Base-by-base conservation (phyloP, 31 red algal species). In the Asparagopsis taxiformis region DNA sequence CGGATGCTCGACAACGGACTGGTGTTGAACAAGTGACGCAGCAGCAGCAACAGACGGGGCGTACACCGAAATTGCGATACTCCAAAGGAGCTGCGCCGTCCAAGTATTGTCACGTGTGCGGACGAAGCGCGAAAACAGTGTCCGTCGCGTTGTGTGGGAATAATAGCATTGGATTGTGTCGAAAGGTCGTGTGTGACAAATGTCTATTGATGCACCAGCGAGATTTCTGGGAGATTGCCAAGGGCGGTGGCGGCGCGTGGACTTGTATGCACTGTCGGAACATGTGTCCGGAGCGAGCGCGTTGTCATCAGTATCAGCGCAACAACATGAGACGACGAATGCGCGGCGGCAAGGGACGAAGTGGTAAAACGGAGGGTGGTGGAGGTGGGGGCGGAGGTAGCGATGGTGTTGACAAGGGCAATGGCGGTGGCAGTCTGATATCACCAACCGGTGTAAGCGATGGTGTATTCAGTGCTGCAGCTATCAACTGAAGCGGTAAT, bases 41-140 rank as follows among this genome's bases (percentile, higher is more conserved):
- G n/a, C n/a, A n/a, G n/a, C n/a, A n/a, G n/a, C n/a, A n/a, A n/a
- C n/a, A n/a, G n/a, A n/a, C n/a, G n/a, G n/a, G n/a, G n/a, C n/a
- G 3, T 8, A 30, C 24, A 62, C 74, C 74, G 17, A 78, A 78
- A 31, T 62, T 78, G 49, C 74, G 77, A 1, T 81, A 68, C 37
- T 70, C 64, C 32, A 62, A 81, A 43, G 77, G 77, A 1, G 77
- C 77, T 5, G 33, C 63, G 1, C 37, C 77, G 2, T 81, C 77
- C 17, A 68, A 81, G 13, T 81, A 81, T 3, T 81, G 77, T 48
- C 77, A 81, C 41, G 54, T 81, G 1, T 81, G 77, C 55, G 77
- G 77, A 15, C 49, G 77, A 3, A 62, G 44, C 31, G 61, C 77
- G 49, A 81, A 60, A 26, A 81, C 77, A 35, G 77, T 62, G 21